These are phyloP conservation scores for Beauveria sp. DNA, from an alignment of 2,329 filamentous ascomycete genomes.

Conservation along the genomic window DNA sequence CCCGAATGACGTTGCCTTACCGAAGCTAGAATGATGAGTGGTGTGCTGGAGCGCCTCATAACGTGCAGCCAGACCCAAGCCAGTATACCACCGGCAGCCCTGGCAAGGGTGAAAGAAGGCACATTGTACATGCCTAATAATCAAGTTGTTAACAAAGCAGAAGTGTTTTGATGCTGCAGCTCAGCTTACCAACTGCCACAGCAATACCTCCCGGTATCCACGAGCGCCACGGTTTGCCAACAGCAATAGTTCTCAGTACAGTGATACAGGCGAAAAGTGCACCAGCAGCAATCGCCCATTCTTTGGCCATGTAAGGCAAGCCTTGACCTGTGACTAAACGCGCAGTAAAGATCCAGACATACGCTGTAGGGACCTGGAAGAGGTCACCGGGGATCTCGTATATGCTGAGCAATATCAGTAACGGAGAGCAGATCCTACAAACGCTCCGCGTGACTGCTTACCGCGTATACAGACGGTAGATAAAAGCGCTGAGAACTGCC, in stretches of 20 bases:
- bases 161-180: not conserved
- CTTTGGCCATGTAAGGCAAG: constrained; percentile 71
- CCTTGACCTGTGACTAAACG: constrained; percentile 87
- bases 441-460: constrained; percentile 16
- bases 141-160: not conserved
- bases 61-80: constrained; percentile 69
- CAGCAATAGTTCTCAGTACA: constrained; percentile 53
- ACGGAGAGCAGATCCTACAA: constrained; percentile 7
- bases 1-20: constrained; percentile 30
- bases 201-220: constrained; percentile 89
- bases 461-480: constrained; percentile 81
- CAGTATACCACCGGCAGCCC: constrained; percentile 68
- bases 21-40: constrained; percentile 79
- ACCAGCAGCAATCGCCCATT: constrained; percentile 72
- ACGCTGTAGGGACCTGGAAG: constrained; percentile 90
- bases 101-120: constrained; percentile 86
- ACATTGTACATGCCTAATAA: constrained; percentile 86
- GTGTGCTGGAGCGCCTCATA: constrained; percentile 54
- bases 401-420: constrained; percentile 41
- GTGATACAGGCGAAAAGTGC: constrained; percentile 67
- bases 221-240: constrained; percentile 57
- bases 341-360: constrained; percentile 97
- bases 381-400: constrained; percentile 83
- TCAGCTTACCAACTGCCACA: constrained; percentile 71
- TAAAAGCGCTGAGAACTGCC: constrained; percentile 74